Percentiles rank a stretch among this genome's conserved stretches.
Evolutionary conservation across 306 rosid species (phyloP).

Genomic region (Dryas octopetala): DNA sequence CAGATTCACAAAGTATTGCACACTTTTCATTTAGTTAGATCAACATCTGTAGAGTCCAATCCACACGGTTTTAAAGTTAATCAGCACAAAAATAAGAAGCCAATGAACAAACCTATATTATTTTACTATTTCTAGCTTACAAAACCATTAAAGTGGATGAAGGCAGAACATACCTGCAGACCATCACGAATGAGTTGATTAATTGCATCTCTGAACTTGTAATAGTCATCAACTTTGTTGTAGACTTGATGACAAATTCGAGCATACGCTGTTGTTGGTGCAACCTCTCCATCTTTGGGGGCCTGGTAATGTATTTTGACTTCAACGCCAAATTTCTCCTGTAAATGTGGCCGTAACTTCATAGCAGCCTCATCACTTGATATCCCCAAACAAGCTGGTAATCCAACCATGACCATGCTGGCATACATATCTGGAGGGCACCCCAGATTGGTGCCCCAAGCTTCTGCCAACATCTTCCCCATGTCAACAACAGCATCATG

Average conservation of each 20-base stretch:
- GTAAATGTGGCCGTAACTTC: conserved; percentile 54
- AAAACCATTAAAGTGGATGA: background rate
- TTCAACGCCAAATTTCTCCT: conserved; percentile 68
- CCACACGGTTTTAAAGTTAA: too few species aligned
- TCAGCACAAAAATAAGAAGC: too few species aligned
- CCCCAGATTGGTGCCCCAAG: conserved; percentile 87
- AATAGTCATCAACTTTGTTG: conserved; percentile 65
- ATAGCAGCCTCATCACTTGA: conserved; percentile 50
- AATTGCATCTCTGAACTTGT: conserved; percentile 66
- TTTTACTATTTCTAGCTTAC: background rate
- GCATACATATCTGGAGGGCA: conserved; percentile 61
- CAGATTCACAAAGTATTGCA: background rate
- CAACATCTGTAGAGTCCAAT: too few species aligned
- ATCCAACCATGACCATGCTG: conserved; percentile 82
- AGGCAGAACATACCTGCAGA: conserved; percentile 15
- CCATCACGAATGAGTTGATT: conserved; percentile 54
- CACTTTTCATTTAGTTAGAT: background rate
- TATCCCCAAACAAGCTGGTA: conserved; percentile 70
- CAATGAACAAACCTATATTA: too few species aligned
- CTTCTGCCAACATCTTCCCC: conserved; percentile 67
- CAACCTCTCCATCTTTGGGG: conserved; percentile 50
- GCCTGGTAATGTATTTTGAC: conserved; percentile 58
- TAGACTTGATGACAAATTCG: conserved; percentile 79
- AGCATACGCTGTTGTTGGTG: conserved; percentile 52
- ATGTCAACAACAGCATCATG: conserved; percentile 79